Evolutionary conservation across 1,139 yeast species (phyloP).

Genomic region (Geotrichum australiense): DNA sequence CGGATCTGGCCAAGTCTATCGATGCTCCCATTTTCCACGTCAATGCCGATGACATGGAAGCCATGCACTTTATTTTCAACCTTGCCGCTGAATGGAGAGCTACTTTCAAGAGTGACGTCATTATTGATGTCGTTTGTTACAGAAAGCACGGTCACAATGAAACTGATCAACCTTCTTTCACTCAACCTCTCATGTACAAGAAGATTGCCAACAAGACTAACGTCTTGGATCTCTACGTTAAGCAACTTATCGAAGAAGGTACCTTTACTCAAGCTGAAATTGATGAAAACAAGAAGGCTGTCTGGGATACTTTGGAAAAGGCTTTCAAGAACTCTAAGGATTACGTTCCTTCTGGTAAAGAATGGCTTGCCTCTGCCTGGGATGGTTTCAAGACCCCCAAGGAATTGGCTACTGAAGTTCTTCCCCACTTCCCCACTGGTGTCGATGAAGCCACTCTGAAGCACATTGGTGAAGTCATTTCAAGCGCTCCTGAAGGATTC

Average conservation of each 20-base stretch:
- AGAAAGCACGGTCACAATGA: slow-evolving; percentile 98
- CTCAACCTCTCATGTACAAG: slow-evolving; percentile 96
- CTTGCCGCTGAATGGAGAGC: slow-evolving; percentile 99
- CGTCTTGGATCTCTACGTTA: slow-evolving; percentile 78
- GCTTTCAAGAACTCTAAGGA: slow-evolving; percentile 83
- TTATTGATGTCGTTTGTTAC: slow-evolving; percentile 96
- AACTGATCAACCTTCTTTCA: slow-evolving; percentile 98
- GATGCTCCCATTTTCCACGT: slow-evolving; percentile 99
- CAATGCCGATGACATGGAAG: slow-evolving; percentile 96
- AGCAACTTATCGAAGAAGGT: slow-evolving; percentile 75
- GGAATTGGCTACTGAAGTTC: slow-evolving; percentile 89
- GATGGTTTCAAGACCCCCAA: slow-evolving; percentile 97
- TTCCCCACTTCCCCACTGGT: slow-evolving; percentile 95
- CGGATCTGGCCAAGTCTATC: slow-evolving; percentile 92
- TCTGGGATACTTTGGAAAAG: slow-evolving; percentile 90
- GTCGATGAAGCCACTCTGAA: slow-evolving; percentile 66
- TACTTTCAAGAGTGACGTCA: slow-evolving; percentile 90
- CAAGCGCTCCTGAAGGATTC: slow-evolving; percentile 80
- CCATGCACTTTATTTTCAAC: slow-evolving; percentile 83
- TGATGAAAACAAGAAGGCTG: slow-evolving; percentile 96
- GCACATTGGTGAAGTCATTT: slow-evolving; percentile 69
- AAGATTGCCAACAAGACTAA: slow-evolving; percentile 82
- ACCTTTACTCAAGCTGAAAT: slow-evolving; percentile 85
- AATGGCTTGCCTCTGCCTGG: slow-evolving; percentile 99
- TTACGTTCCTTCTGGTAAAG: slow-evolving; percentile 85